phyloP scores from a whole-genome alignment of 306 rosid genomes.

The Quercus robur region DNA sequence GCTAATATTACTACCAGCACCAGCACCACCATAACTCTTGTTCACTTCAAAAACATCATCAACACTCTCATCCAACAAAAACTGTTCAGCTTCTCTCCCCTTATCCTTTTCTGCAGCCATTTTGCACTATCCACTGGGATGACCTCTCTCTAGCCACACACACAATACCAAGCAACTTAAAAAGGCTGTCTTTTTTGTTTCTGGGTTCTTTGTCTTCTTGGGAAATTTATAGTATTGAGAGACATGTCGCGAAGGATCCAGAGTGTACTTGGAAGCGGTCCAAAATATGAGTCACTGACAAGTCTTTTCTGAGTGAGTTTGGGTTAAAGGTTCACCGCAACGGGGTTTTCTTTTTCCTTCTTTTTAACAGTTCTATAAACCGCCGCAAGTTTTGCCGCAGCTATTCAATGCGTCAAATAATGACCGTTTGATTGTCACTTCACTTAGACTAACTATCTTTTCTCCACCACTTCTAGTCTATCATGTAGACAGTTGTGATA shows the following conservation, averaged over 20 bases:
- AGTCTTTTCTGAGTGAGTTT: too few species aligned
- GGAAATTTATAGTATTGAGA: background rate
- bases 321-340: too few species aligned
- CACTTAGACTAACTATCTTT: fast-evolving
- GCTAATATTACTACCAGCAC: constrained; percentile 6
- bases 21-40: constrained; percentile 22
- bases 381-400: too few species aligned
- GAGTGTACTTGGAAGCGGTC: too few species aligned
- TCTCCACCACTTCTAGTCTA: fast-evolving
- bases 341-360: too few species aligned
- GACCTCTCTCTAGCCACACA: background rate
- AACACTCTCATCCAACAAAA: constrained; percentile 27
- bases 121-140: background rate
- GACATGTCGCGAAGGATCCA: too few species aligned
- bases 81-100: constrained; percentile 24
- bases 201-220: background rate
- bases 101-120: constrained; percentile 5
- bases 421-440: fast-evolving
- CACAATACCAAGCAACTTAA: background rate
- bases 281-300: too few species aligned
- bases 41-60: constrained; percentile 34
- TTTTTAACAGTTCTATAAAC: too few species aligned
- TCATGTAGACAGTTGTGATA: fast-evolving
- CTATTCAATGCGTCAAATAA: too few species aligned
- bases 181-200: background rate